Evolutionary conservation across 1,284 basidiomycete genomes (phyloP), one percentile per base, ranked within the genome.

Genomic region (Pholiota adiposa): DNA sequence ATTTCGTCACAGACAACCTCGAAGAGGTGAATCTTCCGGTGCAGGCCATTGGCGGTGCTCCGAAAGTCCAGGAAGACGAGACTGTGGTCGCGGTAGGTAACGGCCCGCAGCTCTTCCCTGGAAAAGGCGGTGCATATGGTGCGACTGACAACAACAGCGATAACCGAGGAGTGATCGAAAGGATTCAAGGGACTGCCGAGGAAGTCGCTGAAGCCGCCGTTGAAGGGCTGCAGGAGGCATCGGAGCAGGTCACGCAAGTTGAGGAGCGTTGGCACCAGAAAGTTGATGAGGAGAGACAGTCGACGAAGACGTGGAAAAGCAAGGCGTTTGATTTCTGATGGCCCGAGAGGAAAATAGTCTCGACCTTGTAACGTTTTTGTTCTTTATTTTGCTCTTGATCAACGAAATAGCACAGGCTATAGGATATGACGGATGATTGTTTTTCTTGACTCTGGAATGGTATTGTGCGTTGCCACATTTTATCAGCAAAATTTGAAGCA

Each of bases 81-180:
- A 65, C 63, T 1, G 57, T 64, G 6, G 49, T 72, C 18, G 67
- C 70, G 43, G 67, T 83, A 19, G 82, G 82, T 2, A 70, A 75
- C 16, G 79, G 77, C 14, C 69, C 80, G 4, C 82, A 83, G 64
- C 68, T 83, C n/a, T 75, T 84, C 58, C 75, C 77, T 0, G 75
- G 74, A 3, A 75, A 77, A 54, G 77, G 74, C 4, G 79, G 78
- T 6, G 75, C 79, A 2, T 73, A 77, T 57, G 72, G 64, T 55
- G 68, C 60, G 49, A 66, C 23, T 58, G 57, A 25, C 62, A 54
- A 25, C 62, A 54, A 65, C 56, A 34, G 63, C 55, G 25, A 61
- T 41, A 50, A 62, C 33, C 38, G 60, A 65, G 52, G 69, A 57
- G 27, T 68, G 58, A 5, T 70, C 49, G 58, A 69, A 21, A 67